Percentiles rank a stretch among this genome's conserved stretches.
Conservation (phyloP, 73 alveolate genomes). For the Paraurostyla sp. region DNA sequence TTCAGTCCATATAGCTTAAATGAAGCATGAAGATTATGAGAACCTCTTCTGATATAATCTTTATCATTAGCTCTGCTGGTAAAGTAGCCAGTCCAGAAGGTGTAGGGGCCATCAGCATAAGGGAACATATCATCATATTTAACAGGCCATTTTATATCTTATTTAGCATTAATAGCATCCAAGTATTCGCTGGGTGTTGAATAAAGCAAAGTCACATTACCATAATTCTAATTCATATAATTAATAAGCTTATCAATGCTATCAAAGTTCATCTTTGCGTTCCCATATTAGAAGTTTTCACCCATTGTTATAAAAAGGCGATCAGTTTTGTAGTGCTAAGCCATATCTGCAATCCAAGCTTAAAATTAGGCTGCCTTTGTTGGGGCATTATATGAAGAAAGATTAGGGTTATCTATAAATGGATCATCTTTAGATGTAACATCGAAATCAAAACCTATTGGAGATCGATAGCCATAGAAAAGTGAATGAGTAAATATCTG, state of each 20-base stretch:
- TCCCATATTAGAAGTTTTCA: conserved; percentile 75
- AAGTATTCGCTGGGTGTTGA: conserved; percentile 82
- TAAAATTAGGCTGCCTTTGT: conserved; percentile 50
- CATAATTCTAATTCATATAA: conserved; percentile 62
- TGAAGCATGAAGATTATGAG: conserved; percentile 26
- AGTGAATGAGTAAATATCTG: conserved; percentile 75
- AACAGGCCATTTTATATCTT: conserved; percentile 61
- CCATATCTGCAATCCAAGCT: conserved; percentile 48
- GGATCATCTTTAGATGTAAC: conserved; percentile 50
- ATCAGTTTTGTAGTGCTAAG: conserved; percentile 65
- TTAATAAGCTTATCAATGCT: conserved; percentile 74
- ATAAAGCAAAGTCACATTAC: conserved; percentile 54
- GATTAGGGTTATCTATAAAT: conserved; percentile 43
- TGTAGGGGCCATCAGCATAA: conserved; percentile 78
- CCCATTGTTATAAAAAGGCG: conserved; percentile 80
- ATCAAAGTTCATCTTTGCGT: conserved; percentile 67
- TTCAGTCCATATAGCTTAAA: neutral
- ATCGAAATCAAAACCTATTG: conserved; percentile 73
- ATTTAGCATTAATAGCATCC: conserved; percentile 51
- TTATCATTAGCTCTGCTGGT: conserved; percentile 90
- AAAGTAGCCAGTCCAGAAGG: conserved; percentile 97
- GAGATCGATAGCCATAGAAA: conserved; percentile 80
- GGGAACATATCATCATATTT: conserved; percentile 89
- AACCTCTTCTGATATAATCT: conserved; percentile 76
- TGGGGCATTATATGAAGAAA: conserved; percentile 58